These are phyloP conservation scores for Coemansia sp. DNA, from an alignment of 192 early-diverging fungal species.

Conservation along the genomic window DNA sequence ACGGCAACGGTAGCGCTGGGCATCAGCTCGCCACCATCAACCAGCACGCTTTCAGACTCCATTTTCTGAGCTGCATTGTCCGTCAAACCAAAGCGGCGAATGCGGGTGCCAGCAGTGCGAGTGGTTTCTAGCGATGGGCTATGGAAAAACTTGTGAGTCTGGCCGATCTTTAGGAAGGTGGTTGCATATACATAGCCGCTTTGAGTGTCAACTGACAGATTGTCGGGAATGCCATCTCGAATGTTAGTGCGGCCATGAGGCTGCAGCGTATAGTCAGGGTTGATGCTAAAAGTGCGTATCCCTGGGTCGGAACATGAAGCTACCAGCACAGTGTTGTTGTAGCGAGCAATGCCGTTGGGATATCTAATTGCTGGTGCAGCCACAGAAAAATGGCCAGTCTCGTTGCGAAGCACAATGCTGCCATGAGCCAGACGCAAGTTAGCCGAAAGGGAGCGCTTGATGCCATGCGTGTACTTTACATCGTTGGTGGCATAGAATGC, in stretches of 20 bases:
- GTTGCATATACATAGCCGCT: conserved; percentile 48
- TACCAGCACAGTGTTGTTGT: conserved; percentile 40
- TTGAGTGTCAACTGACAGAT: conserved; percentile 33
- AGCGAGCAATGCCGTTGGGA: conserved; percentile 48
- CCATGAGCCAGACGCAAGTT: conserved; percentile 25
- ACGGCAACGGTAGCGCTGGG: conserved; percentile 46
- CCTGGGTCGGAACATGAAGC: conserved; percentile 40
- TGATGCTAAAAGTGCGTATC: conserved; percentile 29
- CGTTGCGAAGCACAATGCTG: conserved; percentile 39
- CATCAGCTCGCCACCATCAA: conserved; percentile 44
- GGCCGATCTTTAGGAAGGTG: conserved; percentile 21
- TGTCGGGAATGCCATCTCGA: conserved; percentile 36
- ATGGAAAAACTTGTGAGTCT: conserved; percentile 29
- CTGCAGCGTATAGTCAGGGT: not conserved
- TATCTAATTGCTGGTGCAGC: conserved; percentile 27
- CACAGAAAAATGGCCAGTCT: conserved; percentile 21
- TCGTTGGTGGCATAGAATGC: conserved; percentile 66
- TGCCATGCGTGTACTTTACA: conserved; percentile 25
- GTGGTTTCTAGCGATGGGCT: conserved; percentile 37
- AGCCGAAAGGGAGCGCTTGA: conserved; percentile 20
- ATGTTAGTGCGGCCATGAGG: conserved; percentile 23
- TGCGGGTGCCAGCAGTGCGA: conserved; percentile 21
- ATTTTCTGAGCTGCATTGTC: conserved; percentile 11
- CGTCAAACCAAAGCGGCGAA: conserved; percentile 28
- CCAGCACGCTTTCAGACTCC: conserved; percentile 24